Conservation (phyloP, 306 rosid species). For the Argentina anserina region DNA sequence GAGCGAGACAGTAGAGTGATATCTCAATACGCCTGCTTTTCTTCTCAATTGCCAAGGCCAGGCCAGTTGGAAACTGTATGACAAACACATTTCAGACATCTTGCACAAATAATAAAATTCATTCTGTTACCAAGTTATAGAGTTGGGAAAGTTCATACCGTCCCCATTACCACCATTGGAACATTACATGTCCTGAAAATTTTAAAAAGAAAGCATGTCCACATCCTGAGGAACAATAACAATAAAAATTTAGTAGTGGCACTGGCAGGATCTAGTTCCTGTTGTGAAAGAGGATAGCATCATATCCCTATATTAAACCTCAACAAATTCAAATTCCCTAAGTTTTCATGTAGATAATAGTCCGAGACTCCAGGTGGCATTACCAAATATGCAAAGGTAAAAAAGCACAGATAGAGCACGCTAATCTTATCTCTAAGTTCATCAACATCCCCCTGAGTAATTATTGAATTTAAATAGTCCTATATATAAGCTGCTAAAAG, state of each 20-base stretch:
- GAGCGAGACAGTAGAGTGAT: constrained; percentile 82
- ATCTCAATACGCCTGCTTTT: constrained; percentile 86
- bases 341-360: background rate
- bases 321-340: background rate
- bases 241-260: no score
- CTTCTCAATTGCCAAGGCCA: constrained; percentile 68
- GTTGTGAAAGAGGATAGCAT: background rate
- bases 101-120: background rate
- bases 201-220: constrained; percentile 81
- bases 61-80: constrained; percentile 77
- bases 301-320: background rate
- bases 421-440: background rate
- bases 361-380: background rate
- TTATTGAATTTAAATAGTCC: background rate
- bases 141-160: constrained; percentile 45
- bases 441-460: background rate
- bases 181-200: constrained; percentile 64
- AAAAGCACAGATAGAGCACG: background rate
- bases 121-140: background rate
- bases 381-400: background rate
- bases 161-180: constrained; percentile 83
- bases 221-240: constrained; percentile 56
- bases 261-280: background rate
- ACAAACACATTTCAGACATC: constrained; percentile 8
- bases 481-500: background rate